These are phyloP conservation scores for Nigrospora sphaerica DNA, from an alignment of 2,329 filamentous ascomycete genomes.

Conservation along the genomic window DNA sequence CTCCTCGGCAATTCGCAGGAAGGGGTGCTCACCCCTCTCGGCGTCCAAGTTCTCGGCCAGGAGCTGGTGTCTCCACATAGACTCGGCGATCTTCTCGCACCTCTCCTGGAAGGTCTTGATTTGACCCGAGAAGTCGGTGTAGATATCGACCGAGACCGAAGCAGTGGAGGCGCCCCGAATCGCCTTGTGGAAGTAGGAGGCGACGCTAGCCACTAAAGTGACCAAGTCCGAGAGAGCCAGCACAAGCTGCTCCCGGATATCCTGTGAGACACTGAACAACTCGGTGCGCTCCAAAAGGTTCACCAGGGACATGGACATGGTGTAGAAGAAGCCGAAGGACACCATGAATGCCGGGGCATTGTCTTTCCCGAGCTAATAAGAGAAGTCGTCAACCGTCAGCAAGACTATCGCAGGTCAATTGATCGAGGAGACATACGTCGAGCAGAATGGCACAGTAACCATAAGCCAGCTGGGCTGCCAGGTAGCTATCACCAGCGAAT, in stretches of 20 bases:
- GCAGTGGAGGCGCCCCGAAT: constrained; percentile 4
- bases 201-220: constrained; percentile 12
- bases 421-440: constrained; percentile 6
- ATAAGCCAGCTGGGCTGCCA: constrained; percentile 14
- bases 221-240: constrained; percentile 13
- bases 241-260: constrained; percentile 13
- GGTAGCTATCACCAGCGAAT: constrained; percentile 26
- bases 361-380: constrained; percentile 12
- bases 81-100: constrained; percentile 10
- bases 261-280: constrained; percentile 12
- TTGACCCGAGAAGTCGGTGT: constrained; percentile 9
- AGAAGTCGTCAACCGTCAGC: no score
- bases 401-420: not conserved
- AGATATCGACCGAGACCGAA: constrained; percentile 16
- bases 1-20: no score
- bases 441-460: constrained; percentile 13
- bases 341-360: constrained; percentile 12
- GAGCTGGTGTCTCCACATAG: constrained; percentile 24
- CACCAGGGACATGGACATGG: constrained; percentile 10
- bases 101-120: constrained; percentile 13
- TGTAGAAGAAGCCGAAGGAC: constrained; percentile 14
- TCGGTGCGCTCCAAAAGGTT: constrained; percentile 15
- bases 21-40: constrained; percentile 14
- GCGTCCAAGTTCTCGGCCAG: constrained; percentile 20
- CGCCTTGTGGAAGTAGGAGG: constrained; percentile 13